Base-by-base conservation (phyloP, 2,329 filamentous ascomycete species). In the Fusarium fujikuroi region DNA sequence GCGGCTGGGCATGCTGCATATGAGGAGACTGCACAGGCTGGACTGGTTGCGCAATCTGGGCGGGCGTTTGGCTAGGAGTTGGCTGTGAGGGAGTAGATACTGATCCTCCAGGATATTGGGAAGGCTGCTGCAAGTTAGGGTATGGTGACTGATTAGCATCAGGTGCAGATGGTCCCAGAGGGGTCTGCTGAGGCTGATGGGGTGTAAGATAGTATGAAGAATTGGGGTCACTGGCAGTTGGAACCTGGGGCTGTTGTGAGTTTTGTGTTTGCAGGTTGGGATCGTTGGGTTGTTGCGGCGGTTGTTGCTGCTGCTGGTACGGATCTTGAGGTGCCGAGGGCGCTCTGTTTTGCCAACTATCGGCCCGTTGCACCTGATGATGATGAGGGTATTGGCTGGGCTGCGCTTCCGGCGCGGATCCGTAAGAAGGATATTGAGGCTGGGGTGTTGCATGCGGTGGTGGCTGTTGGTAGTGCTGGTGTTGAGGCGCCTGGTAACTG, bases 151-250 rank as follows among this genome's bases (percentile, higher is more conserved):
- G 79, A 7, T 78, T 76, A 1, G 82, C 75, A 52, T 89, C 88
- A 14, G 83, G 75, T 8, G 81, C 80, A 7, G 84, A 81, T 15
- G 84, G 79, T 74, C 79, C 79, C 78, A 81, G 46, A 77, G 82
- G 67, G 76, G 81, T 75, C 30, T 83, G 80, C 56, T 83, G 60
- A 18, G 44, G 73, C n/a, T 82, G 80, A 57, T 83, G 81, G 64
- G 81, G 80, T 72, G 82, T 86, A 75, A 89, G 90, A 79, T 92
- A 92, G 75, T 89, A 91, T 15, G 86, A 85, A 16, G 87, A 84
- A 66, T 85, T 88, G 3, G 88, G 84, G 66, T 92, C 90, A 21
- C 84, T 70, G 40, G 80, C 72, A 16, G 79, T 79, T 32, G 79
- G 76, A 12, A 71, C 75, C 11, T 72, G 64, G 18, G 77, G 46